Percentiles rank a stretch among this genome's conserved stretches.
Evolutionary conservation across 257 asterid species (phyloP).

Genomic region (Fraxinus excelsior): DNA sequence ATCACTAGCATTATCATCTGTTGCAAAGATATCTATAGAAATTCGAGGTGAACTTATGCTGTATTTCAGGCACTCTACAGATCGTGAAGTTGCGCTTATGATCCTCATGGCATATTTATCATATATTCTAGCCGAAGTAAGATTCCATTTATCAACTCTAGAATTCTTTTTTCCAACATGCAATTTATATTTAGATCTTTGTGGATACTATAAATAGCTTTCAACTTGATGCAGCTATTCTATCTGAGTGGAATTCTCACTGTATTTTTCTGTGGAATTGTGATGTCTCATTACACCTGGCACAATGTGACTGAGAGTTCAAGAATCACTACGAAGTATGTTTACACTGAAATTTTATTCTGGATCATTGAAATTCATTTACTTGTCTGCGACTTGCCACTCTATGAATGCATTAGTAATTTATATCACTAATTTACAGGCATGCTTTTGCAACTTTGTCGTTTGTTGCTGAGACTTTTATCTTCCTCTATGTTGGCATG

Average conservation of each 20-base stretch:
- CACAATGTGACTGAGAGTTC: constrained; percentile 51
- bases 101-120: constrained; percentile 53
- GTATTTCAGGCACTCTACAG: constrained; percentile 44
- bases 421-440: constrained; percentile 25
- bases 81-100: constrained; percentile 58
- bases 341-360: neutral
- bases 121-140: constrained; percentile 46
- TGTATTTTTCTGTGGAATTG: constrained; percentile 53
- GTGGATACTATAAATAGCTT: neutral
- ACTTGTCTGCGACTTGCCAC: neutral
- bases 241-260: constrained; percentile 50
- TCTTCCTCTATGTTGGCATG: constrained; percentile 53
- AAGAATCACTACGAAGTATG: constrained; percentile 45
- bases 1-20: neutral
- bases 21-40: neutral
- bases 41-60: constrained; percentile 11
- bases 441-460: constrained; percentile 47
- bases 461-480: constrained; percentile 45
- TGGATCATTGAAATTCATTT: neutral
- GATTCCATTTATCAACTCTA: neutral
- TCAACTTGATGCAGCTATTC: constrained; percentile 35
- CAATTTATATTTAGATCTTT: neutral
- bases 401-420: neutral
- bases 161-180: neutral
- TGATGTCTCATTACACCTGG: constrained; percentile 56